Percentiles rank a stretch among this genome's conserved stretches.
Conservation (phyloP, 495 filamentous ascomycete species). For the Hypoxylon fuscum region DNA sequence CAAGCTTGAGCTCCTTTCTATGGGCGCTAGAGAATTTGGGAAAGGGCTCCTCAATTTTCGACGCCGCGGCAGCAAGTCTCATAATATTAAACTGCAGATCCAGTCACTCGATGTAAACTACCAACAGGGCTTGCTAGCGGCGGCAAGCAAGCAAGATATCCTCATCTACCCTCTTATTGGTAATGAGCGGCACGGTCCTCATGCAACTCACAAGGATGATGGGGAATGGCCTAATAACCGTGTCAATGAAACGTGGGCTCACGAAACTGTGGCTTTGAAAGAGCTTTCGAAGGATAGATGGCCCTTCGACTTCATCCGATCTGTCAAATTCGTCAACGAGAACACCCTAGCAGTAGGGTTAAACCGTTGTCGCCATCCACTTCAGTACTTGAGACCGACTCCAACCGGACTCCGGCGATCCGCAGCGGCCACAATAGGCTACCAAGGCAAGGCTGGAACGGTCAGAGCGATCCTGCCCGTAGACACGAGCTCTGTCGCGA, state of each 20-base stretch:
- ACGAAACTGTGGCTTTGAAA: slow-evolving; percentile 22
- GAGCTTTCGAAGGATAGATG: background rate
- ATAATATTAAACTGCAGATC: slow-evolving; percentile 32
- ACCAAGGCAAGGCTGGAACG: slow-evolving; percentile 23
- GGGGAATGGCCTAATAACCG: background rate
- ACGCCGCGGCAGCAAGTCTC: background rate
- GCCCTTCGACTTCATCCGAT: slow-evolving; percentile 38
- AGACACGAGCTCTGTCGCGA: slow-evolving; percentile 35
- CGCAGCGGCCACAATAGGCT: background rate
- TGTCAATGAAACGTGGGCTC: slow-evolving; percentile 11
- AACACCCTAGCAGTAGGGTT: slow-evolving; percentile 50
- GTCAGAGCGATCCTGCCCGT: slow-evolving; percentile 52
- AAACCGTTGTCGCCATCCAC: slow-evolving; percentile 45
- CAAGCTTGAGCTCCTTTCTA: slow-evolving; percentile 49
- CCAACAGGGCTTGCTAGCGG: slow-evolving; percentile 26
- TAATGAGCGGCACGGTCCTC: slow-evolving; percentile 1
- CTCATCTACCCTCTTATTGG: slow-evolving; percentile 39
- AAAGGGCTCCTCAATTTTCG: slow-evolving; percentile 41
- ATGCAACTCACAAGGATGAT: background rate
- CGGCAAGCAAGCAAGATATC: slow-evolving; percentile 43
- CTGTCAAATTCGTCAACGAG: slow-evolving; percentile 49
- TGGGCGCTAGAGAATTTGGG: slow-evolving; percentile 47
- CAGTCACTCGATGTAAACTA: slow-evolving; percentile 49
- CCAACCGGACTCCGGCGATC: slow-evolving; percentile 44
- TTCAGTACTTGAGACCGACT: slow-evolving; percentile 51